These are phyloP conservation scores for Rhizopogon salebrosus DNA, from an alignment of 768 basidiomycete genomes.

Conservation along the genomic window DNA sequence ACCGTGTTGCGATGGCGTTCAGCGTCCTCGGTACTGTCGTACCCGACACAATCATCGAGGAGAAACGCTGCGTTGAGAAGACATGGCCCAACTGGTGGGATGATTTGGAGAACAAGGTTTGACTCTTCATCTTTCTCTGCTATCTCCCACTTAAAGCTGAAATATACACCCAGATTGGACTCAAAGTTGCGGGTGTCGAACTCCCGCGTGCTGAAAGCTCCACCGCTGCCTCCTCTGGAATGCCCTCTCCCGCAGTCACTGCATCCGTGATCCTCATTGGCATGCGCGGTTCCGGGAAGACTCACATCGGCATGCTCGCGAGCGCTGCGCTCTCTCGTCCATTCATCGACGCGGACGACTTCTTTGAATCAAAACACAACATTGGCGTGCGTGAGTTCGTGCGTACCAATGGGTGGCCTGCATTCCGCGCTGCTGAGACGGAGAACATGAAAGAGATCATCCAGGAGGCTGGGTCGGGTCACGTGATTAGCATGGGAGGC, in stretches of 20 bases:
- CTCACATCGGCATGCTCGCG: slow-evolving; percentile 77
- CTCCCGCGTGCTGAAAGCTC: slow-evolving; percentile 35
- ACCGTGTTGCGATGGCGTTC: slow-evolving; percentile 98
- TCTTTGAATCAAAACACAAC: slow-evolving; percentile 62
- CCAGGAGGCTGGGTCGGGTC: slow-evolving; percentile 42
- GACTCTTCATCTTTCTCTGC: slow-evolving; percentile 6
- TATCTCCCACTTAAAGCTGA: background rate
- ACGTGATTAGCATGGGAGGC: slow-evolving; percentile 89
- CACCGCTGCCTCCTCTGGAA: slow-evolving; percentile 38
- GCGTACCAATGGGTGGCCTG: slow-evolving; percentile 77
- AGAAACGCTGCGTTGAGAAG: slow-evolving; percentile 98
- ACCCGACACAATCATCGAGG: slow-evolving; percentile 77
- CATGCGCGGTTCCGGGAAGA: slow-evolving; percentile 97
- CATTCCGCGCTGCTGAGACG: slow-evolving; percentile 80
- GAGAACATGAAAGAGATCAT: slow-evolving; percentile 67
- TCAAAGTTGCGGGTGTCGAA: slow-evolving; percentile 83
- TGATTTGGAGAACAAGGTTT: slow-evolving; percentile 89
- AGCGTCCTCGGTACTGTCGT: slow-evolving; percentile 78
- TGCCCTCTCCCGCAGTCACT: slow-evolving; percentile 26
- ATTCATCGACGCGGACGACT: slow-evolving; percentile 80
- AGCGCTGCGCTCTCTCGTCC: slow-evolving; percentile 67
- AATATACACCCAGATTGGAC: slow-evolving; percentile 62
- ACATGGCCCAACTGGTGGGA: slow-evolving; percentile 99
- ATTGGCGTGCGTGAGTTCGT: slow-evolving; percentile 74
- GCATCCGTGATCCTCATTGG: slow-evolving; percentile 79